Evolutionary conservation across 2,329 filamentous ascomycete genomes (phyloP).

Genomic region (Penicillium sp.): DNA sequence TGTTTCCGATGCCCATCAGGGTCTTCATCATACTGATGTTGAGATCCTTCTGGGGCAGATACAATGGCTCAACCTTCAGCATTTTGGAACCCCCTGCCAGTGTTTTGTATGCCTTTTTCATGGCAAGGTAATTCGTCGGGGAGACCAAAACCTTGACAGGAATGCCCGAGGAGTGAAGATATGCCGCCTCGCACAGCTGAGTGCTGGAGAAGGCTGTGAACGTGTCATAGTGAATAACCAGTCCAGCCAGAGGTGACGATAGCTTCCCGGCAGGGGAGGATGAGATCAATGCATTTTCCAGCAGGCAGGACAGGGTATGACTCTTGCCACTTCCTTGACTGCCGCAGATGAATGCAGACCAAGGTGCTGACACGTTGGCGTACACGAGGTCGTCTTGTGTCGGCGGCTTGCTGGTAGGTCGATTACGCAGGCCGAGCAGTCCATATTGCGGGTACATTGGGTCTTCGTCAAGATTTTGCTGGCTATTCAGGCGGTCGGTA

Average conservation of each 20-base stretch:
- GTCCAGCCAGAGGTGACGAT: slow-evolving; percentile 48
- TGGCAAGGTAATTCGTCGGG: slow-evolving; percentile 45
- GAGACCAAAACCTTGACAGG: slow-evolving; percentile 53
- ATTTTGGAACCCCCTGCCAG: slow-evolving; percentile 32
- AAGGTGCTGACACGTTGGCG: slow-evolving; percentile 55
- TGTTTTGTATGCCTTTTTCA: slow-evolving; percentile 43
- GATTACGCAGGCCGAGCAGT: not conserved
- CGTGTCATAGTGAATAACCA: slow-evolving; percentile 58
- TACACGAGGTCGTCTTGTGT: not conserved
- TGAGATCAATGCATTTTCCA: slow-evolving; percentile 44
- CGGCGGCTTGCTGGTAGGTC: too few species aligned
- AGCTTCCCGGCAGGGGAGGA: slow-evolving; percentile 43
- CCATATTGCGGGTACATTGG: not conserved
- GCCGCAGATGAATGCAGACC: slow-evolving; percentile 61
- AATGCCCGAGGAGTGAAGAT: slow-evolving; percentile 49
- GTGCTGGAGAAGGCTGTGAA: slow-evolving; percentile 38
- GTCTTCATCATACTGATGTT: slow-evolving; percentile 54
- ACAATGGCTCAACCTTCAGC: slow-evolving; percentile 43
- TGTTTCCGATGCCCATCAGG: slow-evolving; percentile 52
- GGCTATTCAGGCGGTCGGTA: not conserved
- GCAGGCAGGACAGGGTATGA: slow-evolving; percentile 57
- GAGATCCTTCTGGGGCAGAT: slow-evolving; percentile 49
- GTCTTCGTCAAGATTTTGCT: not conserved
- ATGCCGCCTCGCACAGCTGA: slow-evolving; percentile 55
- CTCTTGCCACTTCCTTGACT: slow-evolving; percentile 62